Evolutionary conservation across 208 protist genomes (phyloP).

Genomic region (Leishmania guyanensis): DNA sequence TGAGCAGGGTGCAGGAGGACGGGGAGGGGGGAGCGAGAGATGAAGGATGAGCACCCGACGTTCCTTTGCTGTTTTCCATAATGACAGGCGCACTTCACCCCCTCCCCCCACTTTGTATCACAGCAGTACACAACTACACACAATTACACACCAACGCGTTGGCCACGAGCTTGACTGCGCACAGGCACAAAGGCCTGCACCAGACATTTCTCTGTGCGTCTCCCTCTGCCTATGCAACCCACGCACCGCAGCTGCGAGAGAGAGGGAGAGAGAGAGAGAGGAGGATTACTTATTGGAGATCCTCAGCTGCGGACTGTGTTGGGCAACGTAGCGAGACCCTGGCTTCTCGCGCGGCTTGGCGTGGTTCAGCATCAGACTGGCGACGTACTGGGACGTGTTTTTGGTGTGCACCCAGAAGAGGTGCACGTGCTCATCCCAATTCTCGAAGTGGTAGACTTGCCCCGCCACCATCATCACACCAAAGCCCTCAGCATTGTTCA

Average conservation of each 20-base stretch:
- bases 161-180: no score
- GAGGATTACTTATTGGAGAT: slow-evolving; percentile 42
- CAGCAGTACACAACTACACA: no score
- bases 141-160: no score
- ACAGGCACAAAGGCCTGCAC: no score
- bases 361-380: slow-evolving; percentile 71
- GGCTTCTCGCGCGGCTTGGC: slow-evolving; percentile 60
- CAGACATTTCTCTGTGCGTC: not conserved
- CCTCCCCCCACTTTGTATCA: no score
- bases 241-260: not conserved
- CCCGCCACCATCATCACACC: slow-evolving; percentile 66
- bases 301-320: slow-evolving; percentile 57
- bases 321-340: slow-evolving; percentile 68
- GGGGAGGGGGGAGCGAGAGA: not conserved
- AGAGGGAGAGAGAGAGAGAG: not conserved
- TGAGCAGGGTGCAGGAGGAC: not conserved
- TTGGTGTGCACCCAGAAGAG: slow-evolving; percentile 56
- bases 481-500: slow-evolving; percentile 39
- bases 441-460: slow-evolving; percentile 35
- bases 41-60: no score
- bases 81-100: no score
- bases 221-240: not conserved
- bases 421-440: slow-evolving; percentile 53
- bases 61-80: no score
- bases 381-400: slow-evolving; percentile 43